These are phyloP conservation scores for Millerozyma miso DNA, from an alignment of 805 yeast species.

Conservation along the genomic window DNA sequence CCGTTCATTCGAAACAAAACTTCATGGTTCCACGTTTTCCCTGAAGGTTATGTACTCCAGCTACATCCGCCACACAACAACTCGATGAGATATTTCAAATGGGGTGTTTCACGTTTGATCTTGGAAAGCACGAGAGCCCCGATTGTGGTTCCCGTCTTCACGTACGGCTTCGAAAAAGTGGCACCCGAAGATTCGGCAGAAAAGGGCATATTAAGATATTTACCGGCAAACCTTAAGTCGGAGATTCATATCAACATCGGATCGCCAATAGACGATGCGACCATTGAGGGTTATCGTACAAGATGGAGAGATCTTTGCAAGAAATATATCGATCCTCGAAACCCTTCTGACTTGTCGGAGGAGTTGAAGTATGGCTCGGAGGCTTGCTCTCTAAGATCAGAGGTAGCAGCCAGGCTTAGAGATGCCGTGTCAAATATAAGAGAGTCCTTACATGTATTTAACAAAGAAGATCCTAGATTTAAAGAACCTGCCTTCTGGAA, in stretches of 20 bases:
- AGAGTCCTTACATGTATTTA: constrained; percentile 38
- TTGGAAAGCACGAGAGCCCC: constrained; percentile 83
- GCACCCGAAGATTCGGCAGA: constrained; percentile 72
- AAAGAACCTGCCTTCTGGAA: constrained; percentile 73
- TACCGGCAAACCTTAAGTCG: constrained; percentile 64
- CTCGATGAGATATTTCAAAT: constrained; percentile 90
- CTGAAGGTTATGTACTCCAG: constrained; percentile 92
- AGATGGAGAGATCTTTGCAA: constrained; percentile 67
- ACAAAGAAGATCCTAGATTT: constrained; percentile 66
- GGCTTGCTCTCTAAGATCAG: constrained; percentile 64
- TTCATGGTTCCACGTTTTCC: constrained; percentile 91
- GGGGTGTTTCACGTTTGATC: constrained; percentile 88
- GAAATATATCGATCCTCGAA: constrained; percentile 45
- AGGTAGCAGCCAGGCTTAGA: constrained; percentile 66
- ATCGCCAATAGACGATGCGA: constrained; percentile 56
- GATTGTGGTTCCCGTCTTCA: constrained; percentile 78
- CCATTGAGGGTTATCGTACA: constrained; percentile 56
- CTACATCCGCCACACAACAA: constrained; percentile 70
- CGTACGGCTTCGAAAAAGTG: constrained; percentile 81
- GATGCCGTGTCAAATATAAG: constrained; percentile 51
- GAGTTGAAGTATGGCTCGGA: constrained; percentile 60
- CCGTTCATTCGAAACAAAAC: constrained; percentile 64
- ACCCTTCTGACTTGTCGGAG: constrained; percentile 56
- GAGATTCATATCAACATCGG: constrained; percentile 71
- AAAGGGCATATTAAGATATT: constrained; percentile 48